Conservation (phyloP, 805 yeast genomes). For the Kuraishia floccosa region DNA sequence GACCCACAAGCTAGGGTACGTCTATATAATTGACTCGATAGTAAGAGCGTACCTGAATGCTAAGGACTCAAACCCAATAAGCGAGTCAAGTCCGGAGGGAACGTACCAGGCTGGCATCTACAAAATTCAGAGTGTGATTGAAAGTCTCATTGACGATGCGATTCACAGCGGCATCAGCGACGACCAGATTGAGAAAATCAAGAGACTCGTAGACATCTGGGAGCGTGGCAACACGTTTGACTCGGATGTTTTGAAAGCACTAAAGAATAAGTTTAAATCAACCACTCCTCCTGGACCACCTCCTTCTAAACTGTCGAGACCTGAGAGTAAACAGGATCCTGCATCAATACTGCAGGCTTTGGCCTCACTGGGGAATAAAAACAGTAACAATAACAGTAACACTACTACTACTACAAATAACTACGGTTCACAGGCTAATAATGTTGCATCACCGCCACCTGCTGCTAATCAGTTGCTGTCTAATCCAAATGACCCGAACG, state of each 20-base stretch:
- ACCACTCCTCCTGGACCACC: conserved; percentile 69
- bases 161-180: conserved; percentile 33
- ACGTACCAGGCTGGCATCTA: conserved; percentile 65
- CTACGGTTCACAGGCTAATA: conserved; percentile 4
- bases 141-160: conserved; percentile 52
- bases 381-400: conserved; percentile 18
- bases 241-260: conserved; percentile 37
- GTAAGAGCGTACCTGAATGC: conserved; percentile 80
- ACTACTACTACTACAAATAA: too few species aligned
- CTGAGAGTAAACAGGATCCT: conserved; percentile 24
- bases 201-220: conserved; percentile 89
- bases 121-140: conserved; percentile 53
- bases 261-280: conserved; percentile 49
- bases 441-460: background rate
- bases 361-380: conserved; percentile 48
- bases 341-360: conserved; percentile 59
- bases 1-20: conserved; percentile 79
- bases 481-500: conserved; percentile 22
- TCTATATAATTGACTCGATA: conserved; percentile 88
- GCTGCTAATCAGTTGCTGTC: background rate
- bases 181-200: conserved; percentile 61
- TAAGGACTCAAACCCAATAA: conserved; percentile 37
- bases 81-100: conserved; percentile 47
- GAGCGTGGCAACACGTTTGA: conserved; percentile 71
- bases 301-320: conserved; percentile 20